Conservation (phyloP, 2,329 filamentous ascomycete genomes). For the Aspergillus sclerotialis region DNA sequence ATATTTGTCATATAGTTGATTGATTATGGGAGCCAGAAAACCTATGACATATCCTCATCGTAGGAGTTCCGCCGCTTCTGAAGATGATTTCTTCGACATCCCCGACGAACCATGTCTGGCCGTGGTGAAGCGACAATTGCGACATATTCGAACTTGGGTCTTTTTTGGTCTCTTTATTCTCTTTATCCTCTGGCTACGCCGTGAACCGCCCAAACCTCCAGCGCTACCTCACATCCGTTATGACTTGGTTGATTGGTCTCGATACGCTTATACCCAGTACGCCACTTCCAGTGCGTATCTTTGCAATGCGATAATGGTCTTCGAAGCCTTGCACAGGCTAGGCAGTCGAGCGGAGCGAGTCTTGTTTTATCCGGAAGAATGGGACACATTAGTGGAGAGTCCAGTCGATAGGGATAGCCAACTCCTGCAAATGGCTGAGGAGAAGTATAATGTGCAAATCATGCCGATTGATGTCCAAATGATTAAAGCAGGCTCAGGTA, state of each 20-base stretch:
- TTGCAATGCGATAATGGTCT: conserved; percentile 38
- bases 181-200: conserved; percentile 19
- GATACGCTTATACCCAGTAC: conserved; percentile 38
- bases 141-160: conserved; percentile 24
- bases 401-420: conserved; percentile 33
- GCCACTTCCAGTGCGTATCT: conserved; percentile 35
- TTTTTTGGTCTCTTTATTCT: conserved; percentile 16
- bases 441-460: conserved; percentile 45
- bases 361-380: conserved; percentile 35
- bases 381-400: conserved; percentile 27
- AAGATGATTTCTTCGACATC: conserved; percentile 30
- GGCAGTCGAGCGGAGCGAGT: conserved; percentile 35
- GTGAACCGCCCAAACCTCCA: conserved; percentile 11
- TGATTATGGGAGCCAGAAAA: neutral
- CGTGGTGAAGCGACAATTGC: conserved; percentile 25
- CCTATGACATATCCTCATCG: conserved; percentile 15
- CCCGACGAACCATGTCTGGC: conserved; percentile 23
- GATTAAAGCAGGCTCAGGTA: conserved; percentile 20
- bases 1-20: too few species aligned
- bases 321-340: conserved; percentile 32
- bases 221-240: conserved; percentile 22
- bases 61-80: conserved; percentile 23
- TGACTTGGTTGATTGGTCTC: conserved; percentile 33
- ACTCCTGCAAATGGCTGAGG: conserved; percentile 42
- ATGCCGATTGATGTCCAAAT: conserved; percentile 39